Base-by-base conservation (phyloP, 1,139 yeast species). In the Arxiozyma telluris region DNA sequence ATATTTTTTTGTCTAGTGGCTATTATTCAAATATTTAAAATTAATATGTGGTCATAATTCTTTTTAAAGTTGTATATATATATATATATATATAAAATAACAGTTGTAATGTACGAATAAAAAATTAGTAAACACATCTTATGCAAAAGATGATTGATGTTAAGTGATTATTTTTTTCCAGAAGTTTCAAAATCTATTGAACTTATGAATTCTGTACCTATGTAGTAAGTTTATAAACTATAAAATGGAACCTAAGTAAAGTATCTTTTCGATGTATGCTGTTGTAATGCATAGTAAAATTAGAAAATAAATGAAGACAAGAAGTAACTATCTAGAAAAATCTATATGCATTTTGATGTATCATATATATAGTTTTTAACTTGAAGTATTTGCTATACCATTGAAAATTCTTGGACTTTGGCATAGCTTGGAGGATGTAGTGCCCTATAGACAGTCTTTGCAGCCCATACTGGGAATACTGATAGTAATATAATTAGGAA, bases 401-500 rank as follows among this genome's bases (percentile, higher is more conserved):
- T 60, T 2, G 68, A 60, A 55, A 68, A 68, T 51, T 67, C 94
- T 69, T 88, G 97, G 50, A 93, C 98, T 68, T 93, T 93, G n/a
- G 98, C 98, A 70, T 94, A 93, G 66, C 87, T 90, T 44, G 98
- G 98, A 9, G 98, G 98, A 60, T 90, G 81, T 55, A 94, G 70
- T 60, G 76, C 81, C 58, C 96, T 78, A 64, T 84, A 82, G 30
- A 91, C 73, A 7, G 87, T 77, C 68, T 87, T 87, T 4, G 83
- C 83, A 2, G 86, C 73, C 96, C 96, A 91, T 1, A 94, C 96
- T 1, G 98, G 98, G 50, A 90, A 72, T 58, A 93, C 75, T 20
- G 96, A 87, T 9, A 88, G 74, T 0, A 81, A 75, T 50, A 90
- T 72, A 20, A 89, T 84, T 15, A 85, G 72, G 3, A 76, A 71